phyloP scores from a whole-genome alignment of 768 basidiomycete species.

The Rubroboletus pulcherrimus region DNA sequence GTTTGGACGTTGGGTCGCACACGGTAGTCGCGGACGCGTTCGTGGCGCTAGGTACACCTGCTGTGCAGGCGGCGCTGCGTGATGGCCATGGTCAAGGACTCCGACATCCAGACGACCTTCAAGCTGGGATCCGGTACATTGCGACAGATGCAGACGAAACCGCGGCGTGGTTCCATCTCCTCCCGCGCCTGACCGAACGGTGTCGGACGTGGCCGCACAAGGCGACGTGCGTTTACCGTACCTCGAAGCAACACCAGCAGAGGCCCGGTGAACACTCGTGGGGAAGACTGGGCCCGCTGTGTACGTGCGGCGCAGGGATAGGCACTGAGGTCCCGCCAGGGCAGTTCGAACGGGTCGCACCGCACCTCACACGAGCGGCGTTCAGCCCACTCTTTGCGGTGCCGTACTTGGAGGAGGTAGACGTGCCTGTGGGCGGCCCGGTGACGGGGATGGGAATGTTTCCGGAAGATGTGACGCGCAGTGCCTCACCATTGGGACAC shows the following conservation, averaged over 20 bases:
- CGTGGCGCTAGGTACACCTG: conserved; percentile 35
- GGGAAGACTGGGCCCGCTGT: conserved; percentile 7
- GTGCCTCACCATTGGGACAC: too few species aligned
- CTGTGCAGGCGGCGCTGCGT: neutral
- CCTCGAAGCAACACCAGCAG: conserved; percentile 20
- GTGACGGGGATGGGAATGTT: neutral
- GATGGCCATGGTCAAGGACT: neutral
- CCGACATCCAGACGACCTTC: neutral
- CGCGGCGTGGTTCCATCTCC: conserved; percentile 45
- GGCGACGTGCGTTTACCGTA: conserved; percentile 26
- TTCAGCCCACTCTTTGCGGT: conserved; percentile 52
- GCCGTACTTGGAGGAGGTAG: conserved; percentile 40
- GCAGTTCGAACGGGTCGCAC: conserved; percentile 37
- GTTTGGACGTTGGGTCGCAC: conserved; percentile 40
- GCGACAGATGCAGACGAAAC: conserved; percentile 16
- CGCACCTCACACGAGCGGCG: conserved; percentile 48
- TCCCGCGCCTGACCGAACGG: conserved; percentile 51
- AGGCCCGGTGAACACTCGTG: conserved; percentile 6
- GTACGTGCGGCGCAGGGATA: conserved; percentile 12
- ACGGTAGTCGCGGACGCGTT: conserved; percentile 49
- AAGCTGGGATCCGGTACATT: conserved; percentile 9
- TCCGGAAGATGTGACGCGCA: neutral
- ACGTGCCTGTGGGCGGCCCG: neutral
- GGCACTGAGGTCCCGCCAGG: conserved; percentile 12
- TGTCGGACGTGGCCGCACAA: conserved; percentile 56